These are phyloP conservation scores for Miscanthus lutarioriparius DNA, from an alignment of 176 grass and related monocot genomes.

Conservation along the genomic window DNA sequence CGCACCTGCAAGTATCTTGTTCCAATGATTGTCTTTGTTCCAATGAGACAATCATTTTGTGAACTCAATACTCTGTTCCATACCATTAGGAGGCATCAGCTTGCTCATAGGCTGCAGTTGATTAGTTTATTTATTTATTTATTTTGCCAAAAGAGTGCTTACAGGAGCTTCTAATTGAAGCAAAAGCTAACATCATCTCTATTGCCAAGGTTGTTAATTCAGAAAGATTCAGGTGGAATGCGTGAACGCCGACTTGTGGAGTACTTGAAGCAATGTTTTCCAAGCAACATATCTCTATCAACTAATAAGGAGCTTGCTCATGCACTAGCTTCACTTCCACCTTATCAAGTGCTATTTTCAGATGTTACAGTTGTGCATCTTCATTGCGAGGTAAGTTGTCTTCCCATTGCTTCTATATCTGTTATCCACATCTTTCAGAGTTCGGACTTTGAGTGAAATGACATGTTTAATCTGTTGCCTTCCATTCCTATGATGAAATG, in stretches of 20 bases:
- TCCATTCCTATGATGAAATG: not conserved
- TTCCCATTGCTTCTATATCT: conserved; percentile 12
- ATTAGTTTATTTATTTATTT: too few species aligned
- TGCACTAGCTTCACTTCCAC: conserved; percentile 82
- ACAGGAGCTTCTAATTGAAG: not conserved
- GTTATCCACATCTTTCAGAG: conserved; percentile 20
- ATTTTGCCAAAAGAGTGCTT: not conserved
- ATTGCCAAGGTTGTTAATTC: conserved; percentile 48
- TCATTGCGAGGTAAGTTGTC: conserved; percentile 65
- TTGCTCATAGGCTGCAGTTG: too few species aligned
- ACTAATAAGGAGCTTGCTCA: conserved; percentile 92
- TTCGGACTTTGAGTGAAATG: not conserved
- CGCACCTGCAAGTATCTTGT: conserved; percentile 2
- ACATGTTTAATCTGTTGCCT: not conserved
- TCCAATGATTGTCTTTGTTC: not conserved
- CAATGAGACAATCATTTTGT: not conserved
- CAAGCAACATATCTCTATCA: conserved; percentile 53
- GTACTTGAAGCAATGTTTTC: conserved; percentile 92
- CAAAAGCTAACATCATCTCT: conserved; percentile 8
- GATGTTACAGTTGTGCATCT: conserved; percentile 75
- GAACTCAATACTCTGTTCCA: conserved; percentile 5
- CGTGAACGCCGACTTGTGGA: conserved; percentile 63
- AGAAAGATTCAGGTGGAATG: conserved; percentile 59
- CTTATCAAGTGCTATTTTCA: conserved; percentile 75
- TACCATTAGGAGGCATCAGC: not conserved